Evolutionary conservation across 441 rosid species (phyloP).

Genomic region (Erysimum pusillum): DNA sequence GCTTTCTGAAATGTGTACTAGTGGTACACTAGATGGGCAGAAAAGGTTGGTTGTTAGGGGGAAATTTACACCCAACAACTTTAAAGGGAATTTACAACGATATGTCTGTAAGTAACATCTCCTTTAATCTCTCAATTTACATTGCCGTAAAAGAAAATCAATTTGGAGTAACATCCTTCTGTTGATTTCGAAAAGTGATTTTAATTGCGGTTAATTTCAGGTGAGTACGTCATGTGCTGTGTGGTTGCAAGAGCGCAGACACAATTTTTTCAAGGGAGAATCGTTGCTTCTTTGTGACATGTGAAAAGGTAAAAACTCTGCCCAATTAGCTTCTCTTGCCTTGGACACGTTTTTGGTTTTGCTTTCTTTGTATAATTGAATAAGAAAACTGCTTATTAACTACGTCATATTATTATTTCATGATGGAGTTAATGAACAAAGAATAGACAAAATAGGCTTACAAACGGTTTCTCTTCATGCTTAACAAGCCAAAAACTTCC

Average conservation of each 20-base stretch:
- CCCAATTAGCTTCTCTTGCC: not conserved
- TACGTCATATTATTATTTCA: too few relatives aligned
- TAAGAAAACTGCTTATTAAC: too few relatives aligned
- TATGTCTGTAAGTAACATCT: constrained; percentile 63
- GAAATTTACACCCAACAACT: constrained; percentile 74
- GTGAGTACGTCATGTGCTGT: constrained; percentile 58
- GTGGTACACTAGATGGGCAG: constrained; percentile 76
- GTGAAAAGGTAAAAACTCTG: constrained; percentile 55
- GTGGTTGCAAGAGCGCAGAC: constrained; percentile 62
- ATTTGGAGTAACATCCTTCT: constrained; percentile 12
- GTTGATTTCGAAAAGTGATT: not conserved
- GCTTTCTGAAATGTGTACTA: constrained; percentile 71
- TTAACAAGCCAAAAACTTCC: too few relatives aligned
- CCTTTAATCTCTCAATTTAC: not conserved
- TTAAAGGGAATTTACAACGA: constrained; percentile 71
- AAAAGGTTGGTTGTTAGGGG: constrained; percentile 80
- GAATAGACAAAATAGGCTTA: too few relatives aligned
- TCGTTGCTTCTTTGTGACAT: constrained; percentile 58
- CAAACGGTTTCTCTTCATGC: too few relatives aligned
- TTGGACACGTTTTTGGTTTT: not conserved
- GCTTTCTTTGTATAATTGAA: too few relatives aligned
- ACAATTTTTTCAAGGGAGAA: constrained; percentile 59
- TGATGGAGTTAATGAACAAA: too few relatives aligned
- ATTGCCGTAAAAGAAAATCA: not conserved
- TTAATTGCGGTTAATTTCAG: constrained; percentile 36